These are phyloP conservation scores for Tylopilus sp. DNA, from an alignment of 1,284 basidiomycete genomes.

Conservation along the genomic window DNA sequence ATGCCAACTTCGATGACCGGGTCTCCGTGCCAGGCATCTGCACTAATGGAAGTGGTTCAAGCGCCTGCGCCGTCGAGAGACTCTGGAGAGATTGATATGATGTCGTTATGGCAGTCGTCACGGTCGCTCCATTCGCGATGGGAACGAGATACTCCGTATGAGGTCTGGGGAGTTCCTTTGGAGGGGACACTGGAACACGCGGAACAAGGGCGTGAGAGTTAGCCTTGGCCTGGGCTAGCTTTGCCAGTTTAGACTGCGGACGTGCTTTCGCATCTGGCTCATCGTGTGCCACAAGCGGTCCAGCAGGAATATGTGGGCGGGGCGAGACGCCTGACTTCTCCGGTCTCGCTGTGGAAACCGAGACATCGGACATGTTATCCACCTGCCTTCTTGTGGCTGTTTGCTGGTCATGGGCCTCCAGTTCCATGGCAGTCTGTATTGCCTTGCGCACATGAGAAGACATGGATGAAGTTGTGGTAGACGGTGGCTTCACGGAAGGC, in stretches of 20 bases:
- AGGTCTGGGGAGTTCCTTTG: slow-evolving; percentile 37
- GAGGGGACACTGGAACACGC: slow-evolving; percentile 32
- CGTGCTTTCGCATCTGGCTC: slow-evolving; percentile 34
- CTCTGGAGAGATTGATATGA: slow-evolving; percentile 62
- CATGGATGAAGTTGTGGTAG: slow-evolving; percentile 43
- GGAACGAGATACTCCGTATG: slow-evolving; percentile 67
- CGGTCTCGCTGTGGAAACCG: slow-evolving; percentile 23
- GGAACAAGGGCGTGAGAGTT: slow-evolving; percentile 36
- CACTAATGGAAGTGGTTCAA: slow-evolving; percentile 22
- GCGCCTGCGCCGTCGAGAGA: slow-evolving; percentile 33
- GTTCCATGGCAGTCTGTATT: slow-evolving; percentile 48
- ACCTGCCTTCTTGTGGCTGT: slow-evolving; percentile 2
- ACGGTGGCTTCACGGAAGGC: slow-evolving; percentile 24
- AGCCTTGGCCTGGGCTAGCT: slow-evolving; percentile 59
- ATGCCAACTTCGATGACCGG: slow-evolving; percentile 61
- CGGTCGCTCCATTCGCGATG: slow-evolving; percentile 67
- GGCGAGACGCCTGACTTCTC: slow-evolving; percentile 4
- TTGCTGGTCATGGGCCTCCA: slow-evolving; percentile 38
- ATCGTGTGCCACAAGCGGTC: slow-evolving; percentile 6
- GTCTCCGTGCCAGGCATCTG: slow-evolving; percentile 27
- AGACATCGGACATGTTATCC: slow-evolving; percentile 22
- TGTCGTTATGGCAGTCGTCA: slow-evolving; percentile 75
- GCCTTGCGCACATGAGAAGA: slow-evolving; percentile 57
- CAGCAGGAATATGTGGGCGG: slow-evolving; percentile 8
- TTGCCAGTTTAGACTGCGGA: slow-evolving; percentile 62